These are phyloP conservation scores for Neurospora tetrasperma DNA, from an alignment of 495 filamentous ascomycete genomes.

Conservation along the genomic window DNA sequence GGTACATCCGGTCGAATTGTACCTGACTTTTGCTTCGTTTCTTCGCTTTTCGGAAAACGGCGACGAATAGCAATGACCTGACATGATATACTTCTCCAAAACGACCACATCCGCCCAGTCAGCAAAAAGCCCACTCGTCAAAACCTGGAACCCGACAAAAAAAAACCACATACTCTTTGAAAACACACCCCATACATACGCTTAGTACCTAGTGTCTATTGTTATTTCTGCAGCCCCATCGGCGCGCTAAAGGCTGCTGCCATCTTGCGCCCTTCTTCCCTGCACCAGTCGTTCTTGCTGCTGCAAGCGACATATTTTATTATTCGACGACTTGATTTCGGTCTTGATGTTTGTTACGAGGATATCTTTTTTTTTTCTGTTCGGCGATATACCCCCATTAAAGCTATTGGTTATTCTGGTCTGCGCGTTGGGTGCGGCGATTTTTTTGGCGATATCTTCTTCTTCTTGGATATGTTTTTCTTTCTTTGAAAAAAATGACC, in stretches of 20 bases:
- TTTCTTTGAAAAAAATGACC: neutral
- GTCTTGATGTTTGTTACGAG: neutral
- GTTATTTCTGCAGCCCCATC: neutral
- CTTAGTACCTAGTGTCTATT: neutral
- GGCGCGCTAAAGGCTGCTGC: neutral
- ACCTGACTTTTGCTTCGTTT: neutral
- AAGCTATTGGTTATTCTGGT: neutral
- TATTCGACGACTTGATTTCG: neutral
- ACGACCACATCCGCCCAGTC: neutral
- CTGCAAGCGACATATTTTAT: neutral
- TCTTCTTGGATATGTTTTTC: neutral
- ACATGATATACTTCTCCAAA: neutral
- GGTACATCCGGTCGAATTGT: neutral
- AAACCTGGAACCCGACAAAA: neutral
- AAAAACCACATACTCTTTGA: neutral
- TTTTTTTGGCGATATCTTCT: slow-evolving; percentile 1
- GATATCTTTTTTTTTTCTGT: slow-evolving; percentile 4
- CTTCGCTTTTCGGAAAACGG: neutral
- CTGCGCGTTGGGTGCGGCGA: neutral
- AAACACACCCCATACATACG: neutral
- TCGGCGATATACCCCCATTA: slow-evolving; percentile 12
- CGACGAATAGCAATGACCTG: neutral
- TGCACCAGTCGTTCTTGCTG: neutral
- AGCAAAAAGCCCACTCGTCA: neutral
- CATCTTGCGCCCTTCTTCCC: neutral